Percentiles rank a stretch among this genome's conserved stretches.
These are phyloP conservation scores for Colletotrichum cereale DNA, from an alignment of 2,329 filamentous ascomycete species.

Conservation along the genomic window DNA sequence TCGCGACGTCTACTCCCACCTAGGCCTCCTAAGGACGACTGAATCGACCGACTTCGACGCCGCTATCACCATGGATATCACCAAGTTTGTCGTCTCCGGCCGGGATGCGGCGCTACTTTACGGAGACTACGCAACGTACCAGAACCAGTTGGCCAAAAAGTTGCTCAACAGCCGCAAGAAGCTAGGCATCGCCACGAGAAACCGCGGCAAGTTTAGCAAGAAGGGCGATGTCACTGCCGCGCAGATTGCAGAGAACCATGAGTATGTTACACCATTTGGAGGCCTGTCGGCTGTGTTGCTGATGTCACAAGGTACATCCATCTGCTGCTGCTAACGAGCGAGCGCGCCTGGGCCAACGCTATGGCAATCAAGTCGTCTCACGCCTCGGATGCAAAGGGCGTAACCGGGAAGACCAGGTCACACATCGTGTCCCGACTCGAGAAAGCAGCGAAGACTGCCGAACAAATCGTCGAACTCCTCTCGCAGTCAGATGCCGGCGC, in stretches of 20 bases:
- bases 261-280: constrained; percentile 63
- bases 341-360: constrained; percentile 94
- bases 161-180: constrained; percentile 87
- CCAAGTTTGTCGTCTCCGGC: constrained; percentile 81
- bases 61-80: constrained; percentile 81
- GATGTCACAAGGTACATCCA: constrained; percentile 72
- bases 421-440: constrained; percentile 90
- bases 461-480: constrained; percentile 75
- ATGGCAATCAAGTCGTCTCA: constrained; percentile 93
- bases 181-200: constrained; percentile 85
- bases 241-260: constrained; percentile 79
- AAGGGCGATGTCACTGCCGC: constrained; percentile 79
- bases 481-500: constrained; percentile 73
- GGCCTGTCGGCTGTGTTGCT: constrained; percentile 17
- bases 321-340: constrained; percentile 86
- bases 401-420: constrained; percentile 82
- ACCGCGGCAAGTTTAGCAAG: constrained; percentile 85
- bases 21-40: not conserved
- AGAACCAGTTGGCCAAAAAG: constrained; percentile 81
- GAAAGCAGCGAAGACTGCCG: constrained; percentile 81
- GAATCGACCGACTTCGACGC: not conserved
- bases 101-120: constrained; percentile 87
- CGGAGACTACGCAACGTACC: constrained; percentile 90
- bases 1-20: constrained; percentile 2
- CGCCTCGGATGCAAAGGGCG: constrained; percentile 81